Evolutionary conservation across 352 stramenopile genomes (phyloP), one percentile per base, ranked within the genome.

Genomic region (Thraustochytrium striatum): DNA sequence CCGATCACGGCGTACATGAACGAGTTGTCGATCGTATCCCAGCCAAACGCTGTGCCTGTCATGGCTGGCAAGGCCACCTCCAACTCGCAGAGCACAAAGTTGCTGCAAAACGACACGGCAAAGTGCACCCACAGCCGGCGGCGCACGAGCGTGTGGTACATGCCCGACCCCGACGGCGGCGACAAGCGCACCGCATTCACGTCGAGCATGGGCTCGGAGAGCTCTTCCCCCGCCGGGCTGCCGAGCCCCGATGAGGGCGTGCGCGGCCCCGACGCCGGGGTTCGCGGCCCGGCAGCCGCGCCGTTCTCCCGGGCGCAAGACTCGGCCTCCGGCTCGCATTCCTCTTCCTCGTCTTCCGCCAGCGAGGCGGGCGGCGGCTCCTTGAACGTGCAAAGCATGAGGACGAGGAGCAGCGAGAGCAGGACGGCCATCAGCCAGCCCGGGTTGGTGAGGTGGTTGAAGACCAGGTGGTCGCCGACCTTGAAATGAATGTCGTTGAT

Each of bases 381-480:
- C 13, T 69, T 32, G 33, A 73, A 73, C 13, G 62, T 73, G 25
- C 19, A 28, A 11, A 73, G 44, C 8, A 36, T 61, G 9, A 73
- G 62, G 13, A 61, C 44, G 13, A 73, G n/a, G 62, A 73, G 41
- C 16, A 7, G n/a, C 9, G 28, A 13, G 3, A 73, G 35, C 11
- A 73, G 33, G 30, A 57, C 39, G 13, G 44, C 62, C 62, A 61
- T 61, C n/a, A 73, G 36, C 62, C 62, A 73, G n/a, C 62, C 62
- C 28, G 62, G 62, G 32, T 73, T 73, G 13, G 62, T 62, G 13
- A 73, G 28, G 8, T 69, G 32, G 30, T 73, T 73, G 35, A 73
- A 19, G 13, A 73, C 2, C 11, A 72, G 1, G 33, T 25, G 25
- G 7, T 25, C 36, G 41, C 57, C 57, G 19, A 73, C 0, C 41